phyloP scores from a whole-genome alignment of 129 eudicot species.

The Flaveria ramosissima region DNA sequence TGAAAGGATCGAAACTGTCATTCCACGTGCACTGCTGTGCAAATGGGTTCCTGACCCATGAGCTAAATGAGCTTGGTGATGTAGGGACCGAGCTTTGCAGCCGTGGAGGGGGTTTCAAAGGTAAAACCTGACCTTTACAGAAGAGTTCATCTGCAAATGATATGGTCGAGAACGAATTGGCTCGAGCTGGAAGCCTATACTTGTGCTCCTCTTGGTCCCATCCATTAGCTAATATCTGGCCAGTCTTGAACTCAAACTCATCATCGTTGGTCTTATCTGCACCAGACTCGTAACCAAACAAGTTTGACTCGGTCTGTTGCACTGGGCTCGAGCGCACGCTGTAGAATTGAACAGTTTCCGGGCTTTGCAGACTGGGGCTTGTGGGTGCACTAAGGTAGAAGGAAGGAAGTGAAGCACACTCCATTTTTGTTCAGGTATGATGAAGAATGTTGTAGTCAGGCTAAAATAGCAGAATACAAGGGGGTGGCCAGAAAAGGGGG shows the following conservation, averaged over 20 bases:
- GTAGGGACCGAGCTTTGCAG: slow-evolving; percentile 57
- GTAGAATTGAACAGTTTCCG: slow-evolving; percentile 39
- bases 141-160: slow-evolving; percentile 81
- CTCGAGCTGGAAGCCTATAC: slow-evolving; percentile 35
- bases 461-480: slow-evolving; percentile 7
- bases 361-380: slow-evolving; percentile 39
- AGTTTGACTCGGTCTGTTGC: slow-evolving; percentile 3
- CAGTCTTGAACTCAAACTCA: slow-evolving; percentile 44
- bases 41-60: slow-evolving; percentile 50
- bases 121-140: slow-evolving; percentile 58
- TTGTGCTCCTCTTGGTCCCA: slow-evolving; percentile 13
- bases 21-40: slow-evolving; percentile 51
- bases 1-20: slow-evolving; percentile 78
- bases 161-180: slow-evolving; percentile 55
- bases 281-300: slow-evolving; percentile 27
- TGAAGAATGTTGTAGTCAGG: slow-evolving; percentile 11
- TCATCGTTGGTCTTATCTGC: slow-evolving; percentile 14
- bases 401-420: slow-evolving; percentile 41
- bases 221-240: slow-evolving; percentile 29
- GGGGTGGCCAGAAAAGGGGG: slow-evolving; percentile 28
- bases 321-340: slow-evolving; percentile 58
- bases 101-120: slow-evolving; percentile 82
- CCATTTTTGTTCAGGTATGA: slow-evolving; percentile 36
- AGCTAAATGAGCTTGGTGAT: slow-evolving; percentile 50
- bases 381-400: slow-evolving; percentile 61